phyloP scores from a whole-genome alignment of 306 rosid genomes.

The Glycine latifolia region DNA sequence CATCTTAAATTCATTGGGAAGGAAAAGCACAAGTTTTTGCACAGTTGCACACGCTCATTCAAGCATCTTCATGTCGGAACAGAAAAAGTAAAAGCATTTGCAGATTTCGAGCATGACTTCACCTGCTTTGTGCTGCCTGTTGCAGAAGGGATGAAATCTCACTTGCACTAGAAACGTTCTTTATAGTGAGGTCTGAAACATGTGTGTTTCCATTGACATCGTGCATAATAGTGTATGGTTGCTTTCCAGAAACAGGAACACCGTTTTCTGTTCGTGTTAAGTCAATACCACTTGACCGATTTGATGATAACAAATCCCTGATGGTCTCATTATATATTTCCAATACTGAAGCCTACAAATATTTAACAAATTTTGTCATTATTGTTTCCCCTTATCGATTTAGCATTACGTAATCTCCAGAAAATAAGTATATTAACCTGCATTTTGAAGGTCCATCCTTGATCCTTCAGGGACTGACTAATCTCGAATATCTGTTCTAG shows the following conservation, averaged over 20 bases:
- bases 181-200: conserved; percentile 86
- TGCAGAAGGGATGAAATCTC: conserved; percentile 89
- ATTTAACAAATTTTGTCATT: conserved; percentile 11
- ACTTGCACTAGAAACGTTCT: conserved; percentile 77
- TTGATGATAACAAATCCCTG: conserved; percentile 81
- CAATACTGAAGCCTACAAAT: conserved; percentile 78
- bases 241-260: conserved; percentile 69
- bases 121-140: conserved; percentile 95
- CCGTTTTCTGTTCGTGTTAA: conserved; percentile 63
- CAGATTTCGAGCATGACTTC: not conserved
- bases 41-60: not conserved
- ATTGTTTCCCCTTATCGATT: not conserved
- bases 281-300: conserved; percentile 61
- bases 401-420: not conserved
- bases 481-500: conserved; percentile 81
- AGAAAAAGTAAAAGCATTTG: not conserved
- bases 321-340: conserved; percentile 92
- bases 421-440: conserved; percentile 62
- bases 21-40: not conserved
- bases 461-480: conserved; percentile 80
- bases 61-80: not conserved
- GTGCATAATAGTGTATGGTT: conserved; percentile 76
- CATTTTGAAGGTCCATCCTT: conserved; percentile 94
- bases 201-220: conserved; percentile 85
- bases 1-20: conserved; percentile 22